Conservation (phyloP, 2,329 filamentous ascomycete genomes). For the Zymoseptoria tritici region DNA sequence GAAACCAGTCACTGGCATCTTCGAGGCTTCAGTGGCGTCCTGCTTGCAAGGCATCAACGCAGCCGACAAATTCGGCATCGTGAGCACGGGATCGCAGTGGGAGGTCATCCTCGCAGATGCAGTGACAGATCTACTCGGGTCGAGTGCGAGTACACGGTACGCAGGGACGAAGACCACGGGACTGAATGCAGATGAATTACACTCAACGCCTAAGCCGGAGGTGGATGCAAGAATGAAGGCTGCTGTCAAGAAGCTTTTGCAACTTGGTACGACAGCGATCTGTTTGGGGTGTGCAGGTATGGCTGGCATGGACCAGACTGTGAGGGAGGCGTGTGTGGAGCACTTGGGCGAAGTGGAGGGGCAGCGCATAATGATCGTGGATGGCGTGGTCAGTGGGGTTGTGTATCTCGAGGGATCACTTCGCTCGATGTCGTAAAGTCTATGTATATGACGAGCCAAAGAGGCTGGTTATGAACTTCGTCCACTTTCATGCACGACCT, state of each 20-base stretch:
- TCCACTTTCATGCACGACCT: not conserved
- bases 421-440: constrained; percentile 12
- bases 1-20: constrained; percentile 69
- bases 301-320: constrained; percentile 73
- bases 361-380: constrained; percentile 60
- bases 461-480: not conserved
- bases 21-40: constrained; percentile 69
- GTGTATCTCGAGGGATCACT: constrained; percentile 51
- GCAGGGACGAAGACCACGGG: constrained; percentile 78
- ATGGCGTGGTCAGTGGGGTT: constrained; percentile 68
- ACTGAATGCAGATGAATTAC: constrained; percentile 70
- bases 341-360: constrained; percentile 55
- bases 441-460: not conserved
- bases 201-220: constrained; percentile 57
- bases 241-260: constrained; percentile 61
- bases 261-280: constrained; percentile 44
- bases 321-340: constrained; percentile 60
- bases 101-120: constrained; percentile 62
- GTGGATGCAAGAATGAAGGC: constrained; percentile 59
- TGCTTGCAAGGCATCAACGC: constrained; percentile 50
- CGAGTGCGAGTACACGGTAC: constrained; percentile 43
- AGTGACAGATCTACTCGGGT: constrained; percentile 57
- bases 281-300: constrained; percentile 88
- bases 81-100: constrained; percentile 83
- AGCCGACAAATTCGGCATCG: constrained; percentile 66